phyloP scores from a whole-genome alignment of 2,329 filamentous ascomycete species.

The Pseudocercospora cruenta region DNA sequence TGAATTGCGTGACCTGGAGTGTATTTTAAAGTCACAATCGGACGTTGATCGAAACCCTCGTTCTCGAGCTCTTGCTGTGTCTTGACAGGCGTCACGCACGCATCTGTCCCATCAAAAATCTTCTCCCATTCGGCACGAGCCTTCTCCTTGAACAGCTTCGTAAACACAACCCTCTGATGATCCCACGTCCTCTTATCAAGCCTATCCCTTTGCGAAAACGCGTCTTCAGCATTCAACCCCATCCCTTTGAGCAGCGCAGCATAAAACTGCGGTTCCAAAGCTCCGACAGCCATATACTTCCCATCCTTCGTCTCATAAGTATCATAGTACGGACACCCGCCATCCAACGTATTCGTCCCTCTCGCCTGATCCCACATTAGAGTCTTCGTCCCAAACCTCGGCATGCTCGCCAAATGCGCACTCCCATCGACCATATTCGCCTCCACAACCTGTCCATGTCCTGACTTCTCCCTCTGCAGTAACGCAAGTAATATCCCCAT shows the following conservation, averaged over 20 bases:
- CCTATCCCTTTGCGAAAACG: conserved; percentile 52
- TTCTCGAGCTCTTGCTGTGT: conserved; percentile 71
- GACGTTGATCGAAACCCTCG: conserved; percentile 69
- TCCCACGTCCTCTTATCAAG: conserved; percentile 70
- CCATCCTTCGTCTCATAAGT: conserved; percentile 84
- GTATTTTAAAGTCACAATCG: conserved; percentile 67
- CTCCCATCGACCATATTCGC: conserved; percentile 96
- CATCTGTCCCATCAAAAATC: conserved; percentile 87
- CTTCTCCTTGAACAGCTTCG: conserved; percentile 66
- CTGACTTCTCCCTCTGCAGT: conserved; percentile 64
- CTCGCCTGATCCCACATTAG: conserved; percentile 65
- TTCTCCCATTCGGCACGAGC: conserved; percentile 79
- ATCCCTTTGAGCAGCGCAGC: conserved; percentile 68
- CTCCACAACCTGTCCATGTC: conserved; percentile 84
- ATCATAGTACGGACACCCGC: conserved; percentile 85
- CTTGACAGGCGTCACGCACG: conserved; percentile 87
- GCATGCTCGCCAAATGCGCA: conserved; percentile 77
- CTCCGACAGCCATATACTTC: conserved; percentile 81
- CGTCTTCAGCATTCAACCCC: conserved; percentile 52
- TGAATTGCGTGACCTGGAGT: conserved; percentile 71
- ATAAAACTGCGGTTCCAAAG: conserved; percentile 88
- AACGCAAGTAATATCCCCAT: conserved; percentile 82
- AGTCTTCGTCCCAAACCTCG: conserved; percentile 67
- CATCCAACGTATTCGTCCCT: conserved; percentile 79
- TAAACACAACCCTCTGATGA: conserved; percentile 64